Percentiles rank a stretch among this genome's conserved stretches.
Conservation (phyloP, 1,139 yeast genomes). For the Candida labiduridarum region DNA sequence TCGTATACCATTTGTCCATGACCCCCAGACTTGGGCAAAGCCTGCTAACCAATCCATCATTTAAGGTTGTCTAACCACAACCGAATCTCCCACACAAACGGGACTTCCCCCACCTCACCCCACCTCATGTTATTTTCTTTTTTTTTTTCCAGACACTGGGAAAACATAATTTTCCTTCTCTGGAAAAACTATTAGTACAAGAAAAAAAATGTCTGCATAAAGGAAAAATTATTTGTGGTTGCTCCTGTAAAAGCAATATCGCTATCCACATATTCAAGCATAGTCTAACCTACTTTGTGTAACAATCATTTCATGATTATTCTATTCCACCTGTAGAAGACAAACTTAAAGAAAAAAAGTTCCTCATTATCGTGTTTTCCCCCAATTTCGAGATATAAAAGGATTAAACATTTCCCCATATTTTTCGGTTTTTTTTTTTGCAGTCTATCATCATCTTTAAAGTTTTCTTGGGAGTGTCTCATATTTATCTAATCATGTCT, state of each 20-base stretch:
- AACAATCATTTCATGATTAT: background rate
- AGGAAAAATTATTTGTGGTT: background rate
- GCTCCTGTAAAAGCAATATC: background rate
- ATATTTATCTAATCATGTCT: background rate
- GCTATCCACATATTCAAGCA: background rate
- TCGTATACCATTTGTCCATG: no score
- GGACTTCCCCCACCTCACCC: background rate
- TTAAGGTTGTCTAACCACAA: no score
- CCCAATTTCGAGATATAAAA: background rate
- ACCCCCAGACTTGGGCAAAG: no score
- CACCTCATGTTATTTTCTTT: background rate
- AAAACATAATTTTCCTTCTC: background rate
- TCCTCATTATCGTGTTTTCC: background rate
- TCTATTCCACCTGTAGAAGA: background rate
- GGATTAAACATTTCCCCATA: background rate
- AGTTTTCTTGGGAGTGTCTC: background rate
- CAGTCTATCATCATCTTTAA: background rate
- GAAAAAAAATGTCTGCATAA: conserved; percentile 1
- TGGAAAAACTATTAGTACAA: background rate
- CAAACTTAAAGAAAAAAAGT: background rate
- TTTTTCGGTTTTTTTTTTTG: background rate
- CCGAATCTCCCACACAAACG: background rate
- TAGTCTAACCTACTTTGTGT: background rate
- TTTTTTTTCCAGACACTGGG: background rate
- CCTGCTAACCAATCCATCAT: no score